Conservation (phyloP, 768 basidiomycete genomes). For the Suillus discolor region DNA sequence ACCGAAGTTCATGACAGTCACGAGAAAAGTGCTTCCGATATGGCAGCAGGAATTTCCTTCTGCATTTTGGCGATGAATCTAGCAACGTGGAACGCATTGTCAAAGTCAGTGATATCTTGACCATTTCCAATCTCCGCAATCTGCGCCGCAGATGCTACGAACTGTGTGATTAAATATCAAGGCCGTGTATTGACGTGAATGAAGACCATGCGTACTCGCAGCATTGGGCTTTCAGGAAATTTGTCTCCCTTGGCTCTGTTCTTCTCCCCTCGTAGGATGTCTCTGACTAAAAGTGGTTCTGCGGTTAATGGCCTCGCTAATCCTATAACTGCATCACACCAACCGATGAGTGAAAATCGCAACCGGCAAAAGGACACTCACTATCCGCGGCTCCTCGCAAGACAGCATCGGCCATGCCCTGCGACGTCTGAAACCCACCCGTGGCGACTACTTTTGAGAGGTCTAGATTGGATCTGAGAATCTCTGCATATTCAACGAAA, state of each 20-base stretch:
- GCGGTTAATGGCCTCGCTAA: conserved; percentile 33
- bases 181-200: not conserved
- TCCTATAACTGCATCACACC: conserved; percentile 26
- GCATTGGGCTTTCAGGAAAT: conserved; percentile 40
- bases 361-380: conserved; percentile 14
- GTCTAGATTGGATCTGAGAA: conserved; percentile 25
- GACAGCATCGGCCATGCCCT: conserved; percentile 33
- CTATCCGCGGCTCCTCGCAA: conserved; percentile 25
- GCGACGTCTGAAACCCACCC: conserved; percentile 32
- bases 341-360: not conserved
- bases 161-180: conserved; percentile 16
- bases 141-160: conserved; percentile 32
- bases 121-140: conserved; percentile 38
- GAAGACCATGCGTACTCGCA: conserved; percentile 23
- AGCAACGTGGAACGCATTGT: conserved; percentile 32
- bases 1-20: not conserved
- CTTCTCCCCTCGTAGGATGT: conserved; percentile 29
- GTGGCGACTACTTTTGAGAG: conserved; percentile 31
- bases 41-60: conserved; percentile 32
- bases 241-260: conserved; percentile 25
- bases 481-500: conserved; percentile 34
- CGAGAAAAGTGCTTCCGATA: conserved; percentile 31
- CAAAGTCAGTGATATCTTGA: conserved; percentile 34
- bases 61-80: conserved; percentile 33
- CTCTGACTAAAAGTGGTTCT: conserved; percentile 31